phyloP scores from a whole-genome alignment of 2,329 filamentous ascomycete species.

The Alternaria rosae region DNA sequence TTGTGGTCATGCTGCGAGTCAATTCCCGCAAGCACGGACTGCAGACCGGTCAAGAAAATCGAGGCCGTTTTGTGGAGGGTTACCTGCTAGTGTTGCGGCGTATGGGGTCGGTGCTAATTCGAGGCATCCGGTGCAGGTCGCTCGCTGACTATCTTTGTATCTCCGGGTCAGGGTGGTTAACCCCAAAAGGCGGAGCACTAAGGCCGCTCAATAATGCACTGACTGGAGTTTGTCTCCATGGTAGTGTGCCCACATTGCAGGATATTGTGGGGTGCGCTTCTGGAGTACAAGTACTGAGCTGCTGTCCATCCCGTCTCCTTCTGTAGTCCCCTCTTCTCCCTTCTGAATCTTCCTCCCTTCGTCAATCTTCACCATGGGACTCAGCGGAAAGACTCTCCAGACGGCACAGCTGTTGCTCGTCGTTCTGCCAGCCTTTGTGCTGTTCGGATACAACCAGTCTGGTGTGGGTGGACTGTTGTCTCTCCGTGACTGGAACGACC shows the following conservation, averaged over 20 bases:
- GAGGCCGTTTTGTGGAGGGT: constrained; percentile 13
- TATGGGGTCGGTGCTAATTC: constrained; percentile 6
- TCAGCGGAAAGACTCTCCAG: constrained; percentile 38
- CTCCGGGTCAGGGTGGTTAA: constrained; percentile 9
- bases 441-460: constrained; percentile 63
- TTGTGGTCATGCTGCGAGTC: constrained; percentile 9
- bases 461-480: constrained; percentile 59
- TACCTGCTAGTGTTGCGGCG: neutral
- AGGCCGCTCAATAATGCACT: constrained; percentile 5
- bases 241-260: constrained; percentile 19
- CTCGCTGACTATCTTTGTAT: neutral
- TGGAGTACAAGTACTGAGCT: constrained; percentile 27
- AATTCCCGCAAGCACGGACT: constrained; percentile 14
- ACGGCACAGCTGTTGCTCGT: constrained; percentile 48
- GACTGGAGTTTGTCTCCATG: constrained; percentile 6
- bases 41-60: constrained; percentile 19
- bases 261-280: constrained; percentile 29
- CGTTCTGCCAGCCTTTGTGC: constrained; percentile 54
- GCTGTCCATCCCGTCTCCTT: constrained; percentile 7
- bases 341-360: constrained; percentile 3
- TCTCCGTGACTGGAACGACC: constrained; percentile 49
- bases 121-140: constrained; percentile 1
- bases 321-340: constrained; percentile 13
- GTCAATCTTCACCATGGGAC: constrained; percentile 17
- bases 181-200: constrained; percentile 19